These are phyloP conservation scores for Yarrowia divulgata DNA, from an alignment of 805 yeast genomes.

Conservation along the genomic window DNA sequence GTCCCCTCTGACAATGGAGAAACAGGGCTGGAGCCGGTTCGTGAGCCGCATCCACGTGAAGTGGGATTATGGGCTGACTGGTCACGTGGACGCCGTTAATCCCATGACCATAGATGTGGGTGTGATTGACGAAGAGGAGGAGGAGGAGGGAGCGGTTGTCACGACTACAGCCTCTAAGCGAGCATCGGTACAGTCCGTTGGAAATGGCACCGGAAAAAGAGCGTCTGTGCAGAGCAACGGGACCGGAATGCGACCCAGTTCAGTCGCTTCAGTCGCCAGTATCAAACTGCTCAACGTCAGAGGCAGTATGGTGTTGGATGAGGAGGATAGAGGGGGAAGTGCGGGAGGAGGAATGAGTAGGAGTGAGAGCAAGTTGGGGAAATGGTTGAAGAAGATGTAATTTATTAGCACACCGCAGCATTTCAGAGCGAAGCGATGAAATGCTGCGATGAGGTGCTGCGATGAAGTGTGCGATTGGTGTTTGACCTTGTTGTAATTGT, in stretches of 20 bases:
- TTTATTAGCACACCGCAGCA: not conserved
- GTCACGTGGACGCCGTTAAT: constrained; percentile 38
- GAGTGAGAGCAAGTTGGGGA: constrained; percentile 18
- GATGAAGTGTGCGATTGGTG: not conserved
- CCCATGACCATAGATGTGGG: constrained; percentile 27
- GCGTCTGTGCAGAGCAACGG: constrained; percentile 46
- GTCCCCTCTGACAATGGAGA: constrained; percentile 11
- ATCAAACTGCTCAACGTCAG: constrained; percentile 21
- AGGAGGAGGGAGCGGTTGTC: constrained; percentile 22
- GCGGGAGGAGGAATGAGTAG: not conserved
- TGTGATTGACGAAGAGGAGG: constrained; percentile 43
- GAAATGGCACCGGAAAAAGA: constrained; percentile 7
- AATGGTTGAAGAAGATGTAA: constrained; percentile 32
- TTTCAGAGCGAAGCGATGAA: not conserved
- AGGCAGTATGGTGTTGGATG: constrained; percentile 18
- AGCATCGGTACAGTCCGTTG: constrained; percentile 12
- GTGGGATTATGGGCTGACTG: constrained; percentile 21
- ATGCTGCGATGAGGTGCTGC: no score
- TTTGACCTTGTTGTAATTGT: no score
- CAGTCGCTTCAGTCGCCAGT: constrained; percentile 21
- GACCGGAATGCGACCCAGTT: constrained; percentile 16
- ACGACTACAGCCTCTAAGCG: constrained; percentile 1
- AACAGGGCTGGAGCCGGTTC: constrained; percentile 23
- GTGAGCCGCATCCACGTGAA: constrained; percentile 22
- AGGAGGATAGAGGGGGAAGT: constrained; percentile 1